Evolutionary conservation across 495 filamentous ascomycete genomes (phyloP).

Genomic region (Cetradonia linearis): DNA sequence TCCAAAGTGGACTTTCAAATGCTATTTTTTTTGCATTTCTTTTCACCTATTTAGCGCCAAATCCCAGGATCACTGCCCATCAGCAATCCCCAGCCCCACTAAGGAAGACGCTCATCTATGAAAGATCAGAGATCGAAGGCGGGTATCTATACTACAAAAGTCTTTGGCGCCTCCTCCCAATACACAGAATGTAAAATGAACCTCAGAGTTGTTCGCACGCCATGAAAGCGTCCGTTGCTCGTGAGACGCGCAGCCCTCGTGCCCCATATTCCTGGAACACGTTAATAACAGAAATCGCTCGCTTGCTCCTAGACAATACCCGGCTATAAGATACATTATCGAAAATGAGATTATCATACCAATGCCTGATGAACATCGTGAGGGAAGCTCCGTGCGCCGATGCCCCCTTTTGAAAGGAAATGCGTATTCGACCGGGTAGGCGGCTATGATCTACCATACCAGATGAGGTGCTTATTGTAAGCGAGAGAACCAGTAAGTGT

Average conservation of each 20-base stretch:
- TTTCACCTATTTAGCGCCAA: not conserved
- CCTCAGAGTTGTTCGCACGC: not conserved
- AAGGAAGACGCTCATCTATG: not conserved
- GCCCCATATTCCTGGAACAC: not conserved
- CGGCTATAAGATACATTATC: slow-evolving; percentile 12
- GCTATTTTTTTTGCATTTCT: not conserved
- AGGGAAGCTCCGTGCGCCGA: not conserved
- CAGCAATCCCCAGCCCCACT: not conserved
- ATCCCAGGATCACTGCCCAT: not conserved
- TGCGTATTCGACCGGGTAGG: not conserved
- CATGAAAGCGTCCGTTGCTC: slow-evolving; percentile 9
- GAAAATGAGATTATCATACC: slow-evolving; percentile 6
- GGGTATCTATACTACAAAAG: slow-evolving; percentile 16
- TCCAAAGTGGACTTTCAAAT: too few species aligned
- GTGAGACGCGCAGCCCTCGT: slow-evolving; percentile 10
- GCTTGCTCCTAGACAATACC: slow-evolving; percentile 1
- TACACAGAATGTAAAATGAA: not conserved
- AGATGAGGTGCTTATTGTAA: not conserved
- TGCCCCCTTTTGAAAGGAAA: not conserved
- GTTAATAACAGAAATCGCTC: not conserved
- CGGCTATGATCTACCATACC: not conserved
- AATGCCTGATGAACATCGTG: not conserved
- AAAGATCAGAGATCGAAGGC: not conserved
- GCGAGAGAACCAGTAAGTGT: not conserved
- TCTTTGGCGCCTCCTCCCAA: slow-evolving; percentile 3